Evolutionary conservation across 495 filamentous ascomycete species (phyloP).

Genomic region (Collariella sp.): DNA sequence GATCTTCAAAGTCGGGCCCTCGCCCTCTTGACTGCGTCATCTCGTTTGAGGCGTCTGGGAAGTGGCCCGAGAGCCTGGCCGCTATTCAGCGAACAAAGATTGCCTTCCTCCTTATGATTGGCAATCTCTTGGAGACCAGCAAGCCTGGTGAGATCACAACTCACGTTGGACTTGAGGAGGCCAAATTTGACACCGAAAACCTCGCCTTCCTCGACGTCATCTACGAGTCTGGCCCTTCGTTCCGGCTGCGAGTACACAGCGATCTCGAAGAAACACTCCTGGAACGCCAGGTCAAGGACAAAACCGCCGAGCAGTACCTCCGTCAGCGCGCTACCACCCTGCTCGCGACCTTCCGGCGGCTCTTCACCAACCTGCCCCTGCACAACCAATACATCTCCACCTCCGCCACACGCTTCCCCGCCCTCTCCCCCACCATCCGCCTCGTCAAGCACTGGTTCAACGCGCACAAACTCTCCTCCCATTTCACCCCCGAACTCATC

Average conservation of each 20-base stretch:
- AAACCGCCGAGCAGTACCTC: conserved; percentile 47
- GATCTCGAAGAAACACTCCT: conserved; percentile 80
- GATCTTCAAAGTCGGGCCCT: conserved; percentile 27
- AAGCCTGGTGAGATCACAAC: conserved; percentile 45
- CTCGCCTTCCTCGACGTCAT: conserved; percentile 73
- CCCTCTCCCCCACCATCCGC: conserved; percentile 78
- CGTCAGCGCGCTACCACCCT: conserved; percentile 59
- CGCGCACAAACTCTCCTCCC: conserved; percentile 64
- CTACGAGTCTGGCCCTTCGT: conserved; percentile 58
- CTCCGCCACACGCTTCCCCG: conserved; percentile 69
- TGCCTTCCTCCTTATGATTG: conserved; percentile 80
- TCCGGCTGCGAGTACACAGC: conserved; percentile 63
- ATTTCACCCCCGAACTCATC: conserved; percentile 70
- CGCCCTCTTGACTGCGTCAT: conserved; percentile 56
- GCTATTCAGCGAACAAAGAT: conserved; percentile 92
- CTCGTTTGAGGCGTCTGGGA: conserved; percentile 85
- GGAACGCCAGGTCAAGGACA: conserved; percentile 68
- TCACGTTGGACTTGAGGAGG: conserved; percentile 73
- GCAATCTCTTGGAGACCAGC: conserved; percentile 51
- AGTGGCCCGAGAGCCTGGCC: conserved; percentile 85
- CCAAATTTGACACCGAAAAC: conserved; percentile 56
- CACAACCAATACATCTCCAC: conserved; percentile 72
- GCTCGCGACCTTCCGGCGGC: conserved; percentile 60
- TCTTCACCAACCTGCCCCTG: conserved; percentile 62
- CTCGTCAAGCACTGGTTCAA: conserved; percentile 85